Percentiles rank a stretch among this genome's conserved stretches.
These are phyloP conservation scores for Ilyonectria robusta DNA, from an alignment of 2,329 filamentous ascomycete species.

Conservation along the genomic window DNA sequence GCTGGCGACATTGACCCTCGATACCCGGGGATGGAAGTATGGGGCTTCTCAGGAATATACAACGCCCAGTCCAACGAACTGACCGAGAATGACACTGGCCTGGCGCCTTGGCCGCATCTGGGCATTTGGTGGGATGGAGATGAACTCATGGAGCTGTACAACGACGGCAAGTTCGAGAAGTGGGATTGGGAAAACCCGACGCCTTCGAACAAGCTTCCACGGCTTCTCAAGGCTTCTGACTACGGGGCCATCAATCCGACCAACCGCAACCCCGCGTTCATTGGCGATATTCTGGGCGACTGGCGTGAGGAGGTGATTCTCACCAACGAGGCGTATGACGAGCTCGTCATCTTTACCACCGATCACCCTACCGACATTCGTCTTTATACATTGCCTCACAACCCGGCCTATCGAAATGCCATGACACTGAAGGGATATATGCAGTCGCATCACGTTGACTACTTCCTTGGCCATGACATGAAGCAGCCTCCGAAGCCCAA, in stretches of 20 bases:
- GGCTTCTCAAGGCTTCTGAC: slow-evolving; percentile 6
- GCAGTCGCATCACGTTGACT: slow-evolving; percentile 43
- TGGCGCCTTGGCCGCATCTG: slow-evolving; percentile 33
- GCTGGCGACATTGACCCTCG: slow-evolving; percentile 42
- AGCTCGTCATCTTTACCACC: slow-evolving; percentile 43
- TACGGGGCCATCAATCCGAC: slow-evolving; percentile 18
- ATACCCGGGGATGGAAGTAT: slow-evolving; percentile 38
- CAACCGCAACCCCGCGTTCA: slow-evolving; percentile 33
- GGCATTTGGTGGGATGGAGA: slow-evolving; percentile 38
- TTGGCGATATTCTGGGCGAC: slow-evolving; percentile 41
- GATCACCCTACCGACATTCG: slow-evolving; percentile 36
- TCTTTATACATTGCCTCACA: slow-evolving; percentile 44
- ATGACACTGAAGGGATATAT: slow-evolving; percentile 45
- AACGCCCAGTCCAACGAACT: slow-evolving; percentile 33
- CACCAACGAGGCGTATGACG: slow-evolving; percentile 29
- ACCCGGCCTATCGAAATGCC: slow-evolving; percentile 44
- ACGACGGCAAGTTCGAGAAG: slow-evolving; percentile 43
- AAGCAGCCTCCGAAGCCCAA: slow-evolving; percentile 30
- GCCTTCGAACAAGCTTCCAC: slow-evolving; percentile 15
- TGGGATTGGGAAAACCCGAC: slow-evolving; percentile 33
- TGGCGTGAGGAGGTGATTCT: slow-evolving; percentile 44
- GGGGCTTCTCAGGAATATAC: slow-evolving; percentile 41
- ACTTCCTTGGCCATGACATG: slow-evolving; percentile 40
- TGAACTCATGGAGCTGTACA: slow-evolving; percentile 40
- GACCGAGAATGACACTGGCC: slow-evolving; percentile 12